phyloP scores from a whole-genome alignment of 208 protist species.

The Leptomonas seymouri region DNA sequence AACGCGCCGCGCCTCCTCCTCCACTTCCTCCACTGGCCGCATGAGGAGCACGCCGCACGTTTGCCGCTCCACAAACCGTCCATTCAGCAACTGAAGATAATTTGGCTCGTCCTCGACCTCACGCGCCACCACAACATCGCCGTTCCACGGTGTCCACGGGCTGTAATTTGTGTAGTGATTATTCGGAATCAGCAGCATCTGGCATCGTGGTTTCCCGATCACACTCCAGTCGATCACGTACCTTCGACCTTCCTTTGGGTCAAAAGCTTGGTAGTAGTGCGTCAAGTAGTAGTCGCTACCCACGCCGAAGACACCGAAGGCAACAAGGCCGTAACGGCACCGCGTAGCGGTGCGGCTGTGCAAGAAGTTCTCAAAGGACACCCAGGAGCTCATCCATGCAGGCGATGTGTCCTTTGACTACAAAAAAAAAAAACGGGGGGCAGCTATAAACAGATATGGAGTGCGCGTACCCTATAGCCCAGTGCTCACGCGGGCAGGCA shows the following conservation, averaged over 20 bases:
- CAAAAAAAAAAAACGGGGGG: background rate
- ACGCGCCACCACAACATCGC: conserved; percentile 79
- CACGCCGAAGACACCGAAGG: conserved; percentile 66
- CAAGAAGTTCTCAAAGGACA: conserved; percentile 74
- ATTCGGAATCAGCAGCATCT: conserved; percentile 79
- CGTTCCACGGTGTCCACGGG: conserved; percentile 85
- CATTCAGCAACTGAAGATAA: conserved; percentile 84
- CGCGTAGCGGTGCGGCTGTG: conserved; percentile 59
- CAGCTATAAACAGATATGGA: background rate
- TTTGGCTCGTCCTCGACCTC: conserved; percentile 63
- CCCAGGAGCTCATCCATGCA: conserved; percentile 78
- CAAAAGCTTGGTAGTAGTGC: conserved; percentile 83
- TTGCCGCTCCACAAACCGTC: conserved; percentile 79
- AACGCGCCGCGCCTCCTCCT: conserved; percentile 11
- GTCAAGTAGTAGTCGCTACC: conserved; percentile 84
- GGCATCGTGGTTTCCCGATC: conserved; percentile 72
- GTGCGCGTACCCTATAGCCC: too few relatives aligned
- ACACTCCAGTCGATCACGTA: conserved; percentile 83
- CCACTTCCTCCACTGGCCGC: conserved; percentile 61
- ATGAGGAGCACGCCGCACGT: conserved; percentile 79
- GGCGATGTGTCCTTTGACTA: background rate
- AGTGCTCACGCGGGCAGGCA: too few relatives aligned
- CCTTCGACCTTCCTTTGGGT: conserved; percentile 47
- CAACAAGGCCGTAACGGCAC: conserved; percentile 62
- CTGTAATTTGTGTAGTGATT: conserved; percentile 86